A percentile compares a stretch with the other conserved stretches of the same genome.
phyloP scores from a whole-genome alignment of 1,284 basidiomycete species.

The Cronartium ribicola region DNA sequence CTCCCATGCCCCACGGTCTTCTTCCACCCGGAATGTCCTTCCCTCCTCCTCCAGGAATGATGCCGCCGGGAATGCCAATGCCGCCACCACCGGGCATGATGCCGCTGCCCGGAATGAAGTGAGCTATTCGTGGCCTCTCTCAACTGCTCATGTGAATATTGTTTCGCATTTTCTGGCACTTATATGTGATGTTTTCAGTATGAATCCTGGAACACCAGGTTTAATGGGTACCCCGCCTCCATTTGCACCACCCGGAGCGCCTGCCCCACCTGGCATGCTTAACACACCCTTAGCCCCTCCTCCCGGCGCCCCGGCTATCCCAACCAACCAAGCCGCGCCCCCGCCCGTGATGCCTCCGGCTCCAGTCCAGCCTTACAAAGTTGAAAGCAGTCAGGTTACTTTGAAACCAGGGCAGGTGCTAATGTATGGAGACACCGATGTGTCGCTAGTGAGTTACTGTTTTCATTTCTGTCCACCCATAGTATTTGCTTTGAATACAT shows the following conservation, averaged over 20 bases:
- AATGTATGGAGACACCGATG: slow-evolving; percentile 70
- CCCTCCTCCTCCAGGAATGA: slow-evolving; percentile 43
- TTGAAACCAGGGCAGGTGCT: slow-evolving; percentile 73
- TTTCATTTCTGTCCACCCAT: neutral
- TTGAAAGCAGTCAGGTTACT: slow-evolving; percentile 56
- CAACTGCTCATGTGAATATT: slow-evolving; percentile 22
- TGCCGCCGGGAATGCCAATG: slow-evolving; percentile 46
- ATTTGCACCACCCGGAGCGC: slow-evolving; percentile 34
- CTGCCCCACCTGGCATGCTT: neutral
- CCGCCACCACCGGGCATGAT: slow-evolving; percentile 51
- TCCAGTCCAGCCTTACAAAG: slow-evolving; percentile 58
- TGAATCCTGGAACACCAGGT: slow-evolving; percentile 26
- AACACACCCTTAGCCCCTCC: slow-evolving; percentile 16
- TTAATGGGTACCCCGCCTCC: slow-evolving; percentile 17
- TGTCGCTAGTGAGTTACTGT: slow-evolving; percentile 62
- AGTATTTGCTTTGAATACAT: neutral
- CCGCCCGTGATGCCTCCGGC: slow-evolving; percentile 13
- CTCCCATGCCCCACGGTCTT: slow-evolving; percentile 47
- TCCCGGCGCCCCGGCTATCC: slow-evolving; percentile 9
- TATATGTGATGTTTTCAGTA: slow-evolving; percentile 2
- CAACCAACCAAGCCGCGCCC: slow-evolving; percentile 16
- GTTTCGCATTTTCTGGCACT: neutral
- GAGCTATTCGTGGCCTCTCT: neutral
- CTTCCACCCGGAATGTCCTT: slow-evolving; percentile 43
- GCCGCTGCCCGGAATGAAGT: slow-evolving; percentile 37